A percentile compares a stretch with the other conserved stretches of the same genome.
Conservation (phyloP, 2,329 filamentous ascomycete genomes). For the Colletotrichum falcatum region DNA sequence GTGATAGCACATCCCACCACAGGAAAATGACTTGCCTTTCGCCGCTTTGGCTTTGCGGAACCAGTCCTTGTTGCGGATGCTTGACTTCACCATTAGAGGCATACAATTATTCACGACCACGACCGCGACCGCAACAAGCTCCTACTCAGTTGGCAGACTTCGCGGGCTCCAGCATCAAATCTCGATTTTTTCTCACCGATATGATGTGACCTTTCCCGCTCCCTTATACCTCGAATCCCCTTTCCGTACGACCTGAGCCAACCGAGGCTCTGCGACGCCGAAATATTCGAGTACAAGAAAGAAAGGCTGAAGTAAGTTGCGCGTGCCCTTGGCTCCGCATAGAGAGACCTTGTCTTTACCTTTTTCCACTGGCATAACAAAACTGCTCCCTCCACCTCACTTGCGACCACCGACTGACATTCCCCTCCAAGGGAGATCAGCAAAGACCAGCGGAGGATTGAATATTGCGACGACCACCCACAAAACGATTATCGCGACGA, state of each 20-base stretch:
- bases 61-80: constrained; percentile 20
- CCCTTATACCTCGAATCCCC: constrained; percentile 37
- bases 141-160: constrained; percentile 24
- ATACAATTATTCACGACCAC: constrained; percentile 17
- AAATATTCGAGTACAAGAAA: constrained; percentile 36
- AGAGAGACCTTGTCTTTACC: constrained; percentile 6
- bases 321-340: constrained; percentile 13
- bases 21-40: constrained; percentile 18
- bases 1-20: constrained; percentile 21
- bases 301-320: constrained; percentile 36
- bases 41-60: constrained; percentile 15
- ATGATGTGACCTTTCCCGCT: constrained; percentile 42
- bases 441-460: constrained; percentile 27
- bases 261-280: constrained; percentile 41
- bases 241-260: constrained; percentile 42
- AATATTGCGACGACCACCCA: constrained; percentile 6
- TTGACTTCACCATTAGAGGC: constrained; percentile 12
- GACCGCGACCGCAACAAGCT: neutral
- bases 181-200: constrained; percentile 31
- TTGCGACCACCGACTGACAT: constrained; percentile 18
- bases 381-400: neutral
- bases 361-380: neutral
- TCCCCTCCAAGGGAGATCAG: constrained; percentile 23
- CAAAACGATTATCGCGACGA: constrained; percentile 53
- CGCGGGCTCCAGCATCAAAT: constrained; percentile 22